phyloP scores from a whole-genome alignment of 768 basidiomycete species.

The Phanerochaete sordida region DNA sequence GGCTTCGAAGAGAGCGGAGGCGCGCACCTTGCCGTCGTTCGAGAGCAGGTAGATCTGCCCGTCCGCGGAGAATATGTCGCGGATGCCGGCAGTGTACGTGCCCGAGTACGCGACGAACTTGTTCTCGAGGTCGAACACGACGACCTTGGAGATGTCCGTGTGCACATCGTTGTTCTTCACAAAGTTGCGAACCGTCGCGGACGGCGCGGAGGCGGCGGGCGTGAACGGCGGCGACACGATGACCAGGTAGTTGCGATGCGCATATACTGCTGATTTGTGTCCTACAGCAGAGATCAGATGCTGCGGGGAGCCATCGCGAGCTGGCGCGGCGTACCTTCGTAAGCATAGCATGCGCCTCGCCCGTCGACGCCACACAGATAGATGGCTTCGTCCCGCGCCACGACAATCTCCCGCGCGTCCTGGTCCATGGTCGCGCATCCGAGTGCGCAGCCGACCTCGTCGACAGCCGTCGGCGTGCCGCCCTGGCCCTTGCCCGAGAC shows the following conservation, averaged over 20 bases:
- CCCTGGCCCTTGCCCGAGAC: slow-evolving; percentile 70
- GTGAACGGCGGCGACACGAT: slow-evolving; percentile 86
- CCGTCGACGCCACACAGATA: slow-evolving; percentile 83
- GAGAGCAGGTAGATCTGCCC: slow-evolving; percentile 75
- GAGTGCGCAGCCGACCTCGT: slow-evolving; percentile 82
- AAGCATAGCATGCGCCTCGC: slow-evolving; percentile 81
- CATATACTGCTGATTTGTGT: slow-evolving; percentile 72
- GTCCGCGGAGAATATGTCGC: slow-evolving; percentile 81
- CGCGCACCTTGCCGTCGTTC: slow-evolving; percentile 74
- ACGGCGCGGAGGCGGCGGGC: slow-evolving; percentile 59
- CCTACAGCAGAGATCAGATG: slow-evolving; percentile 34
- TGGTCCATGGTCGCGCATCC: slow-evolving; percentile 85
- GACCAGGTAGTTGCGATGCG: slow-evolving; percentile 80
- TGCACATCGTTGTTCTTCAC: slow-evolving; percentile 46
- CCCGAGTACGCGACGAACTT: slow-evolving; percentile 85
- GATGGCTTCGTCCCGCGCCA: slow-evolving; percentile 90
- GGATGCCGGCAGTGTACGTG: slow-evolving; percentile 77
- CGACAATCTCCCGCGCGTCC: slow-evolving; percentile 67
- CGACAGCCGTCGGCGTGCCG: slow-evolving; percentile 63
- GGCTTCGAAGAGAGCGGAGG: too few relatives aligned
- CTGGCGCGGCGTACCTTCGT: slow-evolving; percentile 65
- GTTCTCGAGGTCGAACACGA: slow-evolving; percentile 89
- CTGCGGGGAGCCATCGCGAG: background rate
- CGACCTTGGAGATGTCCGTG: slow-evolving; percentile 72
- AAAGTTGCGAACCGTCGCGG: slow-evolving; percentile 74